These are phyloP conservation scores for Russula sp. DNA, from an alignment of 768 basidiomycete genomes.

Conservation along the genomic window DNA sequence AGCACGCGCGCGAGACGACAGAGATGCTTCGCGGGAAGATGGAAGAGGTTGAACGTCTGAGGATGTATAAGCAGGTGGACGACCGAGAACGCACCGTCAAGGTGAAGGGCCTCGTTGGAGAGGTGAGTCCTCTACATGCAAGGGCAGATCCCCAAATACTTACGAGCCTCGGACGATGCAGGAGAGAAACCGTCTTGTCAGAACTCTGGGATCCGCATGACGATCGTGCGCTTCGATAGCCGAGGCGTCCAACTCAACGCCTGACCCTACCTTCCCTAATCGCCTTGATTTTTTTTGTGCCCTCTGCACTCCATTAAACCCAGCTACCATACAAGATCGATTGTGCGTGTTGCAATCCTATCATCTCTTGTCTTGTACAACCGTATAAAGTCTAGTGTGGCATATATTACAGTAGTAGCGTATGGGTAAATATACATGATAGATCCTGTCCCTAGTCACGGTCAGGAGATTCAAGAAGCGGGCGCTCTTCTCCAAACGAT, in stretches of 20 bases:
- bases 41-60: constrained; percentile 64
- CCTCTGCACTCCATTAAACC: neutral
- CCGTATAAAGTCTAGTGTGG: neutral
- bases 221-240: neutral
- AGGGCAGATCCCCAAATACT: neutral
- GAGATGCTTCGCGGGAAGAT: constrained; percentile 62
- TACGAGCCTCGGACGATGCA: neutral
- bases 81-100: constrained; percentile 33
- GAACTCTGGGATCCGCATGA: neutral
- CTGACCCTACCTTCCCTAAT: neutral
- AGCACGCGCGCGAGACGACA: constrained; percentile 53
- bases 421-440: neutral
- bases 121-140: constrained; percentile 5
- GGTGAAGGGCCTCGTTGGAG: constrained; percentile 12
- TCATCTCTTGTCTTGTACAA: neutral
- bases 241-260: neutral
- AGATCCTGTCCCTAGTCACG: constrained; percentile 2
- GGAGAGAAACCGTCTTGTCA: neutral
- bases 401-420: no score
- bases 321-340: neutral
- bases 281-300: neutral
- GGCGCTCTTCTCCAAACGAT: neutral
- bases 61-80: constrained; percentile 60
- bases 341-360: neutral
- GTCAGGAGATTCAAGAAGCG: constrained; percentile 24